Conservation (phyloP, 2,329 filamentous ascomycete species). For the Xylaria sp. region DNA sequence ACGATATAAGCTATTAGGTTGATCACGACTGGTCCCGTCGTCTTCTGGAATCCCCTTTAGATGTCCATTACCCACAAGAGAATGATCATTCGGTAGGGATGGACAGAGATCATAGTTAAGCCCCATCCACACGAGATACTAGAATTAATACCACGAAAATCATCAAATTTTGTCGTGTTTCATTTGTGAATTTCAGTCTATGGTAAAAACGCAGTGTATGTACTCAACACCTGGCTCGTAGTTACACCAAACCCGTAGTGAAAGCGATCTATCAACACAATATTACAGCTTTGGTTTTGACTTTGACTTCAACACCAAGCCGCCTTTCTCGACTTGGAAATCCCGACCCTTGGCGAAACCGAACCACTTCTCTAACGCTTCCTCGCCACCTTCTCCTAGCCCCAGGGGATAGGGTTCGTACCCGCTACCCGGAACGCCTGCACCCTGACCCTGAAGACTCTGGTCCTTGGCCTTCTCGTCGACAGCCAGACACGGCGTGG, state of each 20-base stretch:
- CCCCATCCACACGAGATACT: slow-evolving; percentile 20
- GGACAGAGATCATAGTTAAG: slow-evolving; percentile 25
- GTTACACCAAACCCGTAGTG: not conserved
- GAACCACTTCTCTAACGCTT: slow-evolving; percentile 75
- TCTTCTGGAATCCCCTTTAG: slow-evolving; percentile 20
- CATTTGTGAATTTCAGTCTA: not conserved
- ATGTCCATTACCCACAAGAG: slow-evolving; percentile 19
- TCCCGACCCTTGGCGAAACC: slow-evolving; percentile 80
- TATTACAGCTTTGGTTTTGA: slow-evolving; percentile 56
- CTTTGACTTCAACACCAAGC: slow-evolving; percentile 64
- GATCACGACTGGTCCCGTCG: slow-evolving; percentile 2
- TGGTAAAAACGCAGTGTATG: too few relatives aligned
- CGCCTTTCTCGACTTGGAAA: slow-evolving; percentile 73
- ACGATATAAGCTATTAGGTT: slow-evolving; percentile 16
- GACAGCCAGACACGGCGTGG: slow-evolving; percentile 75
- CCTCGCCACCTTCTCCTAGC: slow-evolving; percentile 79
- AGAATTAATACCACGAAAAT: slow-evolving; percentile 29
- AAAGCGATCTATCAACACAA: not conserved
- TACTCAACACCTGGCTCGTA: not conserved
- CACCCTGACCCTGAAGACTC: slow-evolving; percentile 69
- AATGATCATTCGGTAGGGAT: slow-evolving; percentile 21
- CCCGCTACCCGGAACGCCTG: slow-evolving; percentile 72
- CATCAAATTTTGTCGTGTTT: not conserved
- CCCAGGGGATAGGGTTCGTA: slow-evolving; percentile 70
- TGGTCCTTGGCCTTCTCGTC: slow-evolving; percentile 56